phyloP scores from a whole-genome alignment of 78 protist species.

The Speleostelium caveatum region DNA sequence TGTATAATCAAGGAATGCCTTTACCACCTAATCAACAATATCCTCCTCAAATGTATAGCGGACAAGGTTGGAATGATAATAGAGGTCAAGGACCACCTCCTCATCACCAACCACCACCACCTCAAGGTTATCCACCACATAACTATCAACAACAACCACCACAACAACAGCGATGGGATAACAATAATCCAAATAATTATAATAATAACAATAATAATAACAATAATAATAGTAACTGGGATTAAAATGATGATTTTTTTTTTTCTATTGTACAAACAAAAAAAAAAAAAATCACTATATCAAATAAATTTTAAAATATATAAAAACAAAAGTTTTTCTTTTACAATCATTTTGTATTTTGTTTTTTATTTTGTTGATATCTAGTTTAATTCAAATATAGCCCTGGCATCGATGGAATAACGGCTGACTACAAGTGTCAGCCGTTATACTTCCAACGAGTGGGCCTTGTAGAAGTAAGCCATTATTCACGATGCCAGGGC shows the following conservation, averaged over 20 bases:
- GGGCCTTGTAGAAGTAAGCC: too few relatives aligned
- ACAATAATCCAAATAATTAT: not conserved
- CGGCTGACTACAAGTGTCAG: too few relatives aligned
- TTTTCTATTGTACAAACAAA: too few relatives aligned
- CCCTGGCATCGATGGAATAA: too few relatives aligned
- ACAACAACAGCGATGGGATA: not conserved
- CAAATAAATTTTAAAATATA: too few relatives aligned
- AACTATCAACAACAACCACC: not conserved
- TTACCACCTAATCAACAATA: not conserved
- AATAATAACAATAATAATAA: conserved; percentile 1
- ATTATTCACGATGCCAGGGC: too few relatives aligned
- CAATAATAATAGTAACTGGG: not conserved
- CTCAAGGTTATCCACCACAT: not conserved
- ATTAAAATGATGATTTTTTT: not conserved
- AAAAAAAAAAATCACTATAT: too few relatives aligned
- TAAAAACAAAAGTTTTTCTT: too few relatives aligned
- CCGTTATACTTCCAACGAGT: too few relatives aligned
- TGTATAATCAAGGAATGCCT: not conserved
- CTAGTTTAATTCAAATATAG: too few relatives aligned
- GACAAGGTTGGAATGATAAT: not conserved
- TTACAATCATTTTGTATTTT: too few relatives aligned
- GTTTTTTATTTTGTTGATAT: too few relatives aligned
- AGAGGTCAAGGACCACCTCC: not conserved
- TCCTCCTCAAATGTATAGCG: not conserved
- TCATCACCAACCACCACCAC: not conserved